phyloP scores from a whole-genome alignment of 108 stramenopile genomes.

The Nannochloropsis salina region DNA sequence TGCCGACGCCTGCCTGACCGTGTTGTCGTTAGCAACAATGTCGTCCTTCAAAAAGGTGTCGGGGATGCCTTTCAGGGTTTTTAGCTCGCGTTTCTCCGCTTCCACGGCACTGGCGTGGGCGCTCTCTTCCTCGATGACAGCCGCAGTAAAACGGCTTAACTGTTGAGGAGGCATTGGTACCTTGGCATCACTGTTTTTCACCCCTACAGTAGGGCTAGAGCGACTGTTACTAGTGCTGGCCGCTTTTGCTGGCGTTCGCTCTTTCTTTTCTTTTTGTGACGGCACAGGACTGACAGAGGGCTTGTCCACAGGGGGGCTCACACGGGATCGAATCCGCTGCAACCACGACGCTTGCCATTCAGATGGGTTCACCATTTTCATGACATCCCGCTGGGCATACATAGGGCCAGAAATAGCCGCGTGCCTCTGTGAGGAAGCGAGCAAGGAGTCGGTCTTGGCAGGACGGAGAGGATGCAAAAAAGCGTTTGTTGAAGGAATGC shows the following conservation, averaged over 20 bases:
- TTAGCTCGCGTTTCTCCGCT: not conserved
- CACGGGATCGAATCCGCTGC: not conserved
- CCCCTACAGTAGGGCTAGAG: not conserved
- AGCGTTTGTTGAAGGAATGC: not conserved
- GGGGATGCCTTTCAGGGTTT: not conserved
- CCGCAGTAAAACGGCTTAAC: conserved; percentile 16
- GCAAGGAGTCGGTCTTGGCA: too few species aligned
- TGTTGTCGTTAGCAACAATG: not conserved
- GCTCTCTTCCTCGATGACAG: not conserved
- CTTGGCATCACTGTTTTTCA: not conserved
- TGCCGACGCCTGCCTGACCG: not conserved
- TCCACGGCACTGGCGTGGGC: not conserved
- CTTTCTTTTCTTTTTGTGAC: not conserved
- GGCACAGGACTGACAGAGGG: not conserved
- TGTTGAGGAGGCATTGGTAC: not conserved
- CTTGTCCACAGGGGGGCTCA: not conserved
- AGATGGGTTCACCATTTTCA: not conserved
- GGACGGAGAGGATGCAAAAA: not conserved
- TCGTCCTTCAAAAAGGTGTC: not conserved
- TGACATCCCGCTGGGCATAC: not conserved
- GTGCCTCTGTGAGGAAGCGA: not conserved
- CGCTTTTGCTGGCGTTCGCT: not conserved
- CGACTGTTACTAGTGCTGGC: not conserved
- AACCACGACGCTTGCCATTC: conserved; percentile 3
- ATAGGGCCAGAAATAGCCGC: not conserved